Conservation (phyloP, 371 early-diverging fungal genomes). For the Actinomortierella wolfii region DNA sequence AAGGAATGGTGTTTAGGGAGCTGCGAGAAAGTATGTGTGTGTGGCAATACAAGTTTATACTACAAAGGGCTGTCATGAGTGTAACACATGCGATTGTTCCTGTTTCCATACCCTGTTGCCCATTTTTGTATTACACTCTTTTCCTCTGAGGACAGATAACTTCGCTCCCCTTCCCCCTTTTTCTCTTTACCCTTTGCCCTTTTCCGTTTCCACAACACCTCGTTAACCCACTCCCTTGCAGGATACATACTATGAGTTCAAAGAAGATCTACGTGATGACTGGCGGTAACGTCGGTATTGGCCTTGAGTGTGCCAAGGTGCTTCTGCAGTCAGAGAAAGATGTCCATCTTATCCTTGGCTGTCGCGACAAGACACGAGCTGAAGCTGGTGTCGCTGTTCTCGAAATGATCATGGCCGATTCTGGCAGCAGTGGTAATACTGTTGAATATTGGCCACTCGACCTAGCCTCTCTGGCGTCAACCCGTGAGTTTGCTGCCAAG, state of each 20-base stretch:
- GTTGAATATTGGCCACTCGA: constrained; percentile 28
- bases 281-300: constrained; percentile 41
- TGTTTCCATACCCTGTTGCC: too few relatives aligned
- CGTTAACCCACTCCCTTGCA: neutral
- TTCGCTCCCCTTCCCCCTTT: neutral
- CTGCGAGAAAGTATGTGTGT: too few relatives aligned
- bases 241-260: neutral
- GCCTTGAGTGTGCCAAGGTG: constrained; percentile 28
- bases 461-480: constrained; percentile 30
- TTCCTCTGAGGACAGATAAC: too few relatives aligned
- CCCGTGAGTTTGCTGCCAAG: constrained; percentile 26
- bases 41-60: too few relatives aligned
- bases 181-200: neutral
- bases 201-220: neutral
- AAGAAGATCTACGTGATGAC: constrained; percentile 36
- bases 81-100: too few relatives aligned
- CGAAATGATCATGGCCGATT: neutral
- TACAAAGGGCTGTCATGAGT: too few relatives aligned
- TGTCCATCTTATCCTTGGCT: constrained; percentile 37
- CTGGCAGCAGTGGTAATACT: constrained; percentile 5
- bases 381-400: constrained; percentile 19
- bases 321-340: constrained; percentile 21
- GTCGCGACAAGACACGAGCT: constrained; percentile 20
- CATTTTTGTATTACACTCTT: too few relatives aligned
- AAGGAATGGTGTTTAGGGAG: too few relatives aligned